A percentile compares a stretch with the other conserved stretches of the same genome.
These are phyloP conservation scores for Panaeolus papilionaceus DNA, from an alignment of 768 basidiomycete species.

Conservation along the genomic window DNA sequence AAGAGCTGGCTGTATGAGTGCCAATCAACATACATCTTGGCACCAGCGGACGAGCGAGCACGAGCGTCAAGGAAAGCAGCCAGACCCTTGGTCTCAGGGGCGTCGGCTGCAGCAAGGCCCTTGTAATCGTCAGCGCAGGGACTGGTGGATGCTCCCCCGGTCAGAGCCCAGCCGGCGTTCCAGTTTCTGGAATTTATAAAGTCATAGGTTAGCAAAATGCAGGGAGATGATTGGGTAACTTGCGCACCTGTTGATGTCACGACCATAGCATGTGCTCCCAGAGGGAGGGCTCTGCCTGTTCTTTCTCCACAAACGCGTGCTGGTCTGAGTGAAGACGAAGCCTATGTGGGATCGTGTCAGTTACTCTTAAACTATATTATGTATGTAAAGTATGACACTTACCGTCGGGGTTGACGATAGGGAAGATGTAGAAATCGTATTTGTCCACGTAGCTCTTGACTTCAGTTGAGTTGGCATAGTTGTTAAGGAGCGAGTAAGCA, in stretches of 20 bases:
- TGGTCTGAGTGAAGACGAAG: conserved; percentile 15
- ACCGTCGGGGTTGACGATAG: conserved; percentile 16
- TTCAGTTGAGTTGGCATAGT: conserved; percentile 17
- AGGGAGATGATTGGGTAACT: not conserved
- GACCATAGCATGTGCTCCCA: conserved; percentile 18
- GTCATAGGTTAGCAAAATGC: not conserved
- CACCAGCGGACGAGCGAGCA: conserved; percentile 12
- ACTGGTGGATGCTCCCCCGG: conserved; percentile 13
- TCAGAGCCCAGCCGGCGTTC: conserved; percentile 4
- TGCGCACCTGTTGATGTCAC: conserved; percentile 15
- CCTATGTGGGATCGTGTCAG: not conserved
- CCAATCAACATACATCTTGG: conserved; percentile 19
- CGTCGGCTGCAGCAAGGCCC: conserved; percentile 13
- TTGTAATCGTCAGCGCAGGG: conserved; percentile 17
- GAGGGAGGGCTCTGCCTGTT: conserved; percentile 18
- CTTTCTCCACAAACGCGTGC: conserved; percentile 17
- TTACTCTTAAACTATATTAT: too few relatives aligned
- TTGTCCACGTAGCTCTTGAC: conserved; percentile 15
- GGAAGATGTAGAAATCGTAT: conserved; percentile 18
- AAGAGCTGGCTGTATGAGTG: conserved; percentile 18
- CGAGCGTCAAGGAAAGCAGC: conserved; percentile 14
- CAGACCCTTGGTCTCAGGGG: conserved; percentile 4
- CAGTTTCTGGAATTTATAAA: conserved; percentile 13
- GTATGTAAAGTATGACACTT: not conserved
- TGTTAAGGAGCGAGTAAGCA: conserved; percentile 12